phyloP scores from a whole-genome alignment of 306 rosid genomes.

The Casuarina equisetifolia region DNA sequence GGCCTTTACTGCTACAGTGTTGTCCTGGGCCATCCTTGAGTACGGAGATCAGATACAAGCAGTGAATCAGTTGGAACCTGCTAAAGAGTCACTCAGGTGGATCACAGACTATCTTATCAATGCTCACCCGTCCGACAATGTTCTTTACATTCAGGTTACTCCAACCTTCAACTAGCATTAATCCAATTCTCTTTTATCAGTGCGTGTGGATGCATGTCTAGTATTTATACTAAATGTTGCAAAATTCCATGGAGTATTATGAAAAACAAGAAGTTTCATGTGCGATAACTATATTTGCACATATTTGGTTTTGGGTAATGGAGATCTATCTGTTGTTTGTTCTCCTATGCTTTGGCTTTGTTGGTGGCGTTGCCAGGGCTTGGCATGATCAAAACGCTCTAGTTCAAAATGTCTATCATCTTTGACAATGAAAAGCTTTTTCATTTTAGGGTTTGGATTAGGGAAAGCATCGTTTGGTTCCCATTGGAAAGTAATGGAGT shows the following conservation, averaged over 20 bases:
- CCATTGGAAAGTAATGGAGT: background rate
- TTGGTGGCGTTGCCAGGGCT: background rate
- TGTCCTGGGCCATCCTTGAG: conserved; percentile 93
- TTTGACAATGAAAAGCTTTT: background rate
- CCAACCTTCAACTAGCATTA: conserved; percentile 4
- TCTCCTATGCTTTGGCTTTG: background rate
- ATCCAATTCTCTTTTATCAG: conserved; percentile 17
- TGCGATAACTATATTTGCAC: background rate
- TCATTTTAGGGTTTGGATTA: background rate
- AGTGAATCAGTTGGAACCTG: conserved; percentile 68
- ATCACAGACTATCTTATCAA: conserved; percentile 86
- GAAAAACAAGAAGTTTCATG: background rate
- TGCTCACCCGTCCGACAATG: conserved; percentile 77
- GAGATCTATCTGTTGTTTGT: conserved; percentile 8
- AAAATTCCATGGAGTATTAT: conserved; percentile 10
- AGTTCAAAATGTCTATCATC: background rate
- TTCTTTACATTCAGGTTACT: conserved; percentile 86
- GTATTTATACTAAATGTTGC: background rate
- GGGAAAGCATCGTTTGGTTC: background rate
- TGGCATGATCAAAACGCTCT: conserved; percentile 1
- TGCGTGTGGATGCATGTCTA: conserved; percentile 1
- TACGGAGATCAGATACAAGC: conserved; percentile 88
- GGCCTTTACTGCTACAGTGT: conserved; percentile 88
- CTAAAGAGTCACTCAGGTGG: conserved; percentile 79
- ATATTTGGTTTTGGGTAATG: conserved; percentile 4